Conservation (phyloP, 768 basidiomycete species). For the Cantharellus cinnabarinus region DNA sequence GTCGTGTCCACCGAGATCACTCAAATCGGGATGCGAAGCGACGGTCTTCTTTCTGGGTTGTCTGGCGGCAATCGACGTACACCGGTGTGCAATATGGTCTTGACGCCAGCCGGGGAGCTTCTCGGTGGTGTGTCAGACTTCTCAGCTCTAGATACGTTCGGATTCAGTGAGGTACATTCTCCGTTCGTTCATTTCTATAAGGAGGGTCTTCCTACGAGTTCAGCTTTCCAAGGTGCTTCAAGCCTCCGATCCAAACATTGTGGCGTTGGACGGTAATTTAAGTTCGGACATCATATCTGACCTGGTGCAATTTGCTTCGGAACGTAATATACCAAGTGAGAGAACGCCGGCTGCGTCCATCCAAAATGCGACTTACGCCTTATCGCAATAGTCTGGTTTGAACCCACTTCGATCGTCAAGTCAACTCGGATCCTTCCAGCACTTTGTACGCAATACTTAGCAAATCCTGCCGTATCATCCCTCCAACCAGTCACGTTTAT, state of each 20-base stretch:
- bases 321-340: conserved; percentile 34
- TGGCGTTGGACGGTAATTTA: conserved; percentile 65
- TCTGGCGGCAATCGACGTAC: conserved; percentile 24
- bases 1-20: conserved; percentile 37
- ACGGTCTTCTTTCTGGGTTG: conserved; percentile 34
- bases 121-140: conserved; percentile 87
- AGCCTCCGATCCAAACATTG: conserved; percentile 30
- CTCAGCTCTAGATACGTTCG: conserved; percentile 32
- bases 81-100: conserved; percentile 71
- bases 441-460: conserved; percentile 8
- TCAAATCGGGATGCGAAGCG: conserved; percentile 54
- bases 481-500: conserved; percentile 41
- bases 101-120: conserved; percentile 51
- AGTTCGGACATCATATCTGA: conserved; percentile 29
- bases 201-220: neutral
- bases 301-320: conserved; percentile 32
- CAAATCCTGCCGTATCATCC: neutral
- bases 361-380: neutral
- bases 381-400: conserved; percentile 17
- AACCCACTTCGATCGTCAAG: conserved; percentile 85
- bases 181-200: neutral
- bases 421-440: conserved; percentile 49
- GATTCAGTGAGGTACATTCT: conserved; percentile 24
- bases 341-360: neutral
- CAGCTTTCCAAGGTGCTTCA: conserved; percentile 26